A percentile compares a stretch with the other conserved stretches of the same genome.
Conservation (phyloP, 139 green algal genomes). For the Picochlorum sp. region DNA sequence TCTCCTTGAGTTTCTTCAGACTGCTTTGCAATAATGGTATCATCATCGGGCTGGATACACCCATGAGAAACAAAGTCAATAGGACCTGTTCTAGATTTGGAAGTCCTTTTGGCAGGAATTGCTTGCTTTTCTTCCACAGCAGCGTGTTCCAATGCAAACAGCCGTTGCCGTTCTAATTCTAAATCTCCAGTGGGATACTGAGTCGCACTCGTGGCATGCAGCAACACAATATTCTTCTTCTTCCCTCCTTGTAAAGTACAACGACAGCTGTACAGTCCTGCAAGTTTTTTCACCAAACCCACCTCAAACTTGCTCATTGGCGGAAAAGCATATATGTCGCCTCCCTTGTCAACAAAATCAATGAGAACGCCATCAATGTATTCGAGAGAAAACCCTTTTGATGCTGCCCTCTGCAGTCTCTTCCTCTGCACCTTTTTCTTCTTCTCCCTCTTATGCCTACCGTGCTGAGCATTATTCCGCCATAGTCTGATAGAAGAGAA, state of each 20-base stretch:
- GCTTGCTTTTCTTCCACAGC: neutral
- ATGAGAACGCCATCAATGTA: conserved; percentile 34
- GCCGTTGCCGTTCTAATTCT: neutral
- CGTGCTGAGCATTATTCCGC: conserved; percentile 7
- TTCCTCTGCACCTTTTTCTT: conserved; percentile 25
- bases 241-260: conserved; percentile 30
- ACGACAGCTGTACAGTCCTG: conserved; percentile 34
- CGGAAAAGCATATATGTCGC: conserved; percentile 37
- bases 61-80: conserved; percentile 13
- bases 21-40: neutral
- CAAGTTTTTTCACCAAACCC: conserved; percentile 25
- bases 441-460: conserved; percentile 29
- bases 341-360: conserved; percentile 24
- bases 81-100: neutral
- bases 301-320: conserved; percentile 31
- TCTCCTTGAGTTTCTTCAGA: neutral
- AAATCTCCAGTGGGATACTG: conserved; percentile 20
- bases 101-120: conserved; percentile 1
- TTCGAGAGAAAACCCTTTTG: conserved; percentile 34
- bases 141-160: neutral
- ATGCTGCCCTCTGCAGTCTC: conserved; percentile 29
- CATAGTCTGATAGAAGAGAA: conserved; percentile 24
- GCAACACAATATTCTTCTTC: conserved; percentile 31
- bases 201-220: conserved; percentile 20
- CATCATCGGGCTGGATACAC: conserved; percentile 5